Evolutionary conservation across 2,329 filamentous ascomycete species (phyloP).

Genomic region (Westerdykella sp.): DNA sequence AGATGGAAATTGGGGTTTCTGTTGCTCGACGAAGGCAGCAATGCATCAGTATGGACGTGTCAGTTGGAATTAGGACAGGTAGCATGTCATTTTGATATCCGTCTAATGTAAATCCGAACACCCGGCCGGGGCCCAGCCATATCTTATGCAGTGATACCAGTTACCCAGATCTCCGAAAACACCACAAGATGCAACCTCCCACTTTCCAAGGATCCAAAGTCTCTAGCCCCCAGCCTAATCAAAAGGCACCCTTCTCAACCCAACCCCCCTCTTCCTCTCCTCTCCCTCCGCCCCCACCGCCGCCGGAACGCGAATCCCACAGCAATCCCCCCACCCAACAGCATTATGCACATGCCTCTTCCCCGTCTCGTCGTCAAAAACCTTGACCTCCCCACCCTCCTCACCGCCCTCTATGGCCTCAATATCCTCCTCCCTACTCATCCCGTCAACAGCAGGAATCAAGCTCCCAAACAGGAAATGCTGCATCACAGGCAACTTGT

Average conservation of each 20-base stretch:
- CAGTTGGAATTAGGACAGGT: no score
- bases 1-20: background rate
- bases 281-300: slow-evolving; percentile 87
- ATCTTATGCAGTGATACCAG: no score
- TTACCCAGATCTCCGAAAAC: no score
- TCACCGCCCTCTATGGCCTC: background rate
- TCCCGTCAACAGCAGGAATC: slow-evolving; percentile 71
- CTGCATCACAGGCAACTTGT: slow-evolving; percentile 96
- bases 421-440: slow-evolving; percentile 56
- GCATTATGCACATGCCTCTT: slow-evolving; percentile 65
- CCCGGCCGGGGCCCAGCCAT: no score
- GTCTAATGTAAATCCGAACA: no score
- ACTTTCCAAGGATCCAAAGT: slow-evolving; percentile 1
- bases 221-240: slow-evolving; percentile 47
- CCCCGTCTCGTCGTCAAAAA: slow-evolving; percentile 56
- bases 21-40: background rate
- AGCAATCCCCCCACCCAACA: slow-evolving; percentile 84
- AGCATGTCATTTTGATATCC: no score
- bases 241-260: slow-evolving; percentile 72
- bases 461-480: slow-evolving; percentile 92
- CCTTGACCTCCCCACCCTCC: slow-evolving; percentile 49
- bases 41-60: no score
- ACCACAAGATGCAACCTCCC: no score
- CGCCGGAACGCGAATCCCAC: slow-evolving; percentile 94
- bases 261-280: slow-evolving; percentile 66